A percentile compares a stretch with the other conserved stretches of the same genome.
Conservation (phyloP, 208 protist species). For the Acanthamoeba triangularis region DNA sequence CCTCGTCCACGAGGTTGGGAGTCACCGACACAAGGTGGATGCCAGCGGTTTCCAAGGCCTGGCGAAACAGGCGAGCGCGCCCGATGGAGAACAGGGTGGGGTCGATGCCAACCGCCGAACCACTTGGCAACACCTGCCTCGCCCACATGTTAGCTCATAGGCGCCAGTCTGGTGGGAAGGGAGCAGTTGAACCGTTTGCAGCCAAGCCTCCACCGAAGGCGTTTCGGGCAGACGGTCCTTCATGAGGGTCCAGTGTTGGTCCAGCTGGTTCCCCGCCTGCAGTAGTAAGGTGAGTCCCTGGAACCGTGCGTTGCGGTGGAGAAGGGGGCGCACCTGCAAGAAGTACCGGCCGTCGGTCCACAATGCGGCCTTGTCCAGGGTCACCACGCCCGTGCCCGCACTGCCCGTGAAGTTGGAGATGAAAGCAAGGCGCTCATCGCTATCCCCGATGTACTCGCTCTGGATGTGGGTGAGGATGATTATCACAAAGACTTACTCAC, state of each 20-base stretch:
- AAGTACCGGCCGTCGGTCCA: conserved; percentile 99
- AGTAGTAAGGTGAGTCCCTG: too few species aligned
- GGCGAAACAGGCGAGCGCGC: conserved; percentile 4
- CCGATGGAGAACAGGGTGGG: conserved; percentile 78
- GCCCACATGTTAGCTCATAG: background rate
- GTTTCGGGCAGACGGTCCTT: conserved; percentile 82
- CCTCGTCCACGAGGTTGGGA: conserved; percentile 19
- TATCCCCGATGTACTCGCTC: conserved; percentile 96
- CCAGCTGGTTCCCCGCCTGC: conserved; percentile 62
- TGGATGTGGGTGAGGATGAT: background rate
- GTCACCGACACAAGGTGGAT: conserved; percentile 26
- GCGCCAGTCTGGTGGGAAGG: background rate
- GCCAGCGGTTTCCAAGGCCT: background rate
- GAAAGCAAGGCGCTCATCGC: conserved; percentile 95
- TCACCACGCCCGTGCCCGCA: conserved; percentile 93
- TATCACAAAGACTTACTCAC: background rate
- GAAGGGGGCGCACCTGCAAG: conserved; percentile 92
- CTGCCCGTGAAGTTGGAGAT: conserved; percentile 97
- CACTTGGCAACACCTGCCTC: conserved; percentile 4
- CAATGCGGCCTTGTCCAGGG: conserved; percentile 89
- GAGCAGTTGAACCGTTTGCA: background rate
- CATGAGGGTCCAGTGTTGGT: conserved; percentile 86
- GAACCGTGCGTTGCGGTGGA: background rate
- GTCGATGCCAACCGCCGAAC: conserved; percentile 81
- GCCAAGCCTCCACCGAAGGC: conserved; percentile 79